Evolutionary conservation across 2,329 filamentous ascomycete genomes (phyloP).

Genomic region (Fusarium camptoceras): DNA sequence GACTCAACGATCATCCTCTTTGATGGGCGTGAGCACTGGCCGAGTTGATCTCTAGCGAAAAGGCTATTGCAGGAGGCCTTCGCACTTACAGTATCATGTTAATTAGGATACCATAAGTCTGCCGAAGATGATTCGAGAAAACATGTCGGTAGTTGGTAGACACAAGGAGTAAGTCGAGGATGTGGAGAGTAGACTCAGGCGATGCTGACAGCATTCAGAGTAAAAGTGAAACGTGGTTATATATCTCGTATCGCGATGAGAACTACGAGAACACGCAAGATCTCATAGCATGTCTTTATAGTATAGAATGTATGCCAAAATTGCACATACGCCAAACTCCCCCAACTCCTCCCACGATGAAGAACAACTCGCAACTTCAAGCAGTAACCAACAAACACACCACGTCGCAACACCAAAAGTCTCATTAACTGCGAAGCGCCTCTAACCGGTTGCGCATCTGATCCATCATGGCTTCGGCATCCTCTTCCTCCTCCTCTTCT

Average conservation of each 20-base stretch:
- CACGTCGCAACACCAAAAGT: neutral
- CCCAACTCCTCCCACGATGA: conserved; percentile 36
- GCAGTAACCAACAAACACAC: conserved; percentile 4
- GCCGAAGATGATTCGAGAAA: neutral
- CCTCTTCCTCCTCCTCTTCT: conserved; percentile 74
- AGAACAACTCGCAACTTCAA: conserved; percentile 21
- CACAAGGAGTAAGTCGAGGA: neutral
- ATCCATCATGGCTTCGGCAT: conserved; percentile 89
- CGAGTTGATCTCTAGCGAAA: neutral
- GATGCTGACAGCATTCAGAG: neutral
- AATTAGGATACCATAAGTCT: neutral
- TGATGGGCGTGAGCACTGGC: neutral
- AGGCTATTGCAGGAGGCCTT: no score
- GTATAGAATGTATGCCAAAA: conserved; percentile 36
- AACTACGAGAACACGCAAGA: neutral
- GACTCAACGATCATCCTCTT: neutral
- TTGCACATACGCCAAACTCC: conserved; percentile 37
- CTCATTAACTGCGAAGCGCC: conserved; percentile 81
- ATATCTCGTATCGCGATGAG: neutral
- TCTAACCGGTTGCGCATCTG: conserved; percentile 94
- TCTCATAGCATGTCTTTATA: conserved; percentile 3
- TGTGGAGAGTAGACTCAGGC: neutral
- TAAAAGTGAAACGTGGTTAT: conserved; percentile 1
- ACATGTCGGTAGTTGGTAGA: neutral
- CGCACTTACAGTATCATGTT: neutral